A percentile compares a stretch with the other conserved stretches of the same genome.
Evolutionary conservation across 2,329 filamentous ascomycete genomes (phyloP).

Genomic region (Cryphonectria japonica): DNA sequence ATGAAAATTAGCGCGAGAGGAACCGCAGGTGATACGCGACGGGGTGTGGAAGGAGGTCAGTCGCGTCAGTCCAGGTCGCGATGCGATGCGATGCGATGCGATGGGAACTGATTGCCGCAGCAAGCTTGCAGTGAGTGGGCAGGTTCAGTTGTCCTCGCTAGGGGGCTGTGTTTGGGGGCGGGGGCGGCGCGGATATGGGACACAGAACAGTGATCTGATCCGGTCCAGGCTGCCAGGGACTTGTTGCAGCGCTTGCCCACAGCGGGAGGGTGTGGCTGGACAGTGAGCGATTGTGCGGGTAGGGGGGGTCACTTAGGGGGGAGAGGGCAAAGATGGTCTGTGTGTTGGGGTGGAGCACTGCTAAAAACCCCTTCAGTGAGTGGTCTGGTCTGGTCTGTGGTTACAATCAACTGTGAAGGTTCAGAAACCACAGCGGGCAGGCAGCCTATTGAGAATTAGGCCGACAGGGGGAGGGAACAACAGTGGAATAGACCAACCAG

Average conservation of each 20-base stretch:
- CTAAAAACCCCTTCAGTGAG: not conserved
- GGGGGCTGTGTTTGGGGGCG: not conserved
- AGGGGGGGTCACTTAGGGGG: not conserved
- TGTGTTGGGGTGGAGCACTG: not conserved
- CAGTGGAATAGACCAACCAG: not conserved
- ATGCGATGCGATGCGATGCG: slow-evolving; percentile 39
- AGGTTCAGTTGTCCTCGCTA: not conserved
- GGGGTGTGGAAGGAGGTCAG: slow-evolving; percentile 40
- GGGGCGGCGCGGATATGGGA: slow-evolving; percentile 9
- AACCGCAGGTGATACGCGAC: slow-evolving; percentile 52
- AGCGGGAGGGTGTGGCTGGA: slow-evolving; percentile 4
- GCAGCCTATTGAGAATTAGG: not conserved
- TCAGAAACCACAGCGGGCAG: not conserved
- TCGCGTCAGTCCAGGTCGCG: slow-evolving; percentile 42
- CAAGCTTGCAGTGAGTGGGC: slow-evolving; percentile 29
- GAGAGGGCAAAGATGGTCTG: slow-evolving; percentile 3
- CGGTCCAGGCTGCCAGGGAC: slow-evolving; percentile 1
- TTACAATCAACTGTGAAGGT: not conserved
- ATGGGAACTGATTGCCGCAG: slow-evolving; percentile 24
- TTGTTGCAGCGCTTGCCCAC: not conserved
- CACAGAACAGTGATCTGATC: not conserved
- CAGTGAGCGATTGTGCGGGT: slow-evolving; percentile 28
- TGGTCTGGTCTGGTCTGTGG: not conserved
- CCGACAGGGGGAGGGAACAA: not conserved
- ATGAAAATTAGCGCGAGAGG: slow-evolving; percentile 40